phyloP scores from a whole-genome alignment of 2,329 filamentous ascomycete species.

The Trichophyton mentagrophytes region DNA sequence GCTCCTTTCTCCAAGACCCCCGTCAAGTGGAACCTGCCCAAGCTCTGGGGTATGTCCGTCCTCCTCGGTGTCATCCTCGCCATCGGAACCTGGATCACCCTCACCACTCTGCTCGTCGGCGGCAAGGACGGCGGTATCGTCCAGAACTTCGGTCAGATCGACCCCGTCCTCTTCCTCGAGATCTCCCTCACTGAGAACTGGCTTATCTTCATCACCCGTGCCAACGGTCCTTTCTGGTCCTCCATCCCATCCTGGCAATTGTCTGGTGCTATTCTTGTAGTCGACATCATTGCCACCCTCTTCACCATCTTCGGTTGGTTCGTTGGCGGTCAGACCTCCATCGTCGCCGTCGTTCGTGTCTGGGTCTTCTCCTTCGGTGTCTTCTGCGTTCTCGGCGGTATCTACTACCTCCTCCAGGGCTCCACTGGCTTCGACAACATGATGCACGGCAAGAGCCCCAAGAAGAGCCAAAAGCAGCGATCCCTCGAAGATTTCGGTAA shows the following conservation, averaged over 20 bases:
- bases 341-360: conserved; percentile 74
- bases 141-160: conserved; percentile 73
- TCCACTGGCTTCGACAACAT: conserved; percentile 76
- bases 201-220: conserved; percentile 92
- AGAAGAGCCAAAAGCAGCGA: conserved; percentile 73
- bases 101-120: conserved; percentile 66
- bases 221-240: conserved; percentile 85
- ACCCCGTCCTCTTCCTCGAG: conserved; percentile 76
- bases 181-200: conserved; percentile 88
- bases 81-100: conserved; percentile 73
- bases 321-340: conserved; percentile 54
- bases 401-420: conserved; percentile 72
- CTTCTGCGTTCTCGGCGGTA: conserved; percentile 67
- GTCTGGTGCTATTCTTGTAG: conserved; percentile 60
- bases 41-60: conserved; percentile 86
- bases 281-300: conserved; percentile 72
- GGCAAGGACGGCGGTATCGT: conserved; percentile 67
- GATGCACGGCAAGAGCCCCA: conserved; percentile 79
- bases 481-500: conserved; percentile 81
- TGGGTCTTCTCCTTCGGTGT: conserved; percentile 87
- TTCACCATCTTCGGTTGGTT: conserved; percentile 84
- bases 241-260: conserved; percentile 81
- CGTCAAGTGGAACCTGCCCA: conserved; percentile 90
- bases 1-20: conserved; percentile 73
- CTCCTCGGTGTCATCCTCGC: conserved; percentile 71